Conservation (phyloP, 306 rosid genomes). For the Trichosanthes truncata region DNA sequence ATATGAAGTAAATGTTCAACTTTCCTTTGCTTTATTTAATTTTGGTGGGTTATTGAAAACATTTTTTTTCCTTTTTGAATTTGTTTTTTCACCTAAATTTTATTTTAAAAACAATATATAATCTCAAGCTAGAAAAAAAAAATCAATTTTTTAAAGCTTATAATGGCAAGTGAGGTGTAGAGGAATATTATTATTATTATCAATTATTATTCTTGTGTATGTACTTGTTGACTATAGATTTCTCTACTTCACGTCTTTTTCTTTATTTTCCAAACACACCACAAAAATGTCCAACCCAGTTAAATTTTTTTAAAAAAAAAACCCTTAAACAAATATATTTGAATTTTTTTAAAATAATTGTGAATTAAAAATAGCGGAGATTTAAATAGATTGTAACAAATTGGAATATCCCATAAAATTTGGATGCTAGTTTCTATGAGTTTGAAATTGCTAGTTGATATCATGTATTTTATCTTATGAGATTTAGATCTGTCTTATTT, state of each 20-base stretch:
- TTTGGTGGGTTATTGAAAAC: conserved; percentile 1
- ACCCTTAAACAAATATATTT: background rate
- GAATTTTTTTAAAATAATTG: background rate
- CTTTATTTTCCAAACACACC: background rate
- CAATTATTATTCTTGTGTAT: background rate
- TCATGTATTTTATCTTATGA: background rate
- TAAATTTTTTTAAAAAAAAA: background rate
- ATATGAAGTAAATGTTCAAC: conserved; percentile 15
- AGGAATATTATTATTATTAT: conserved; percentile 10
- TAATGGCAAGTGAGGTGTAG: conserved; percentile 4
- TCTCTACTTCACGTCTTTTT: background rate
- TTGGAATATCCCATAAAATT: background rate
- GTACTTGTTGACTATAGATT: background rate
- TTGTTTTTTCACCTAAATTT: background rate
- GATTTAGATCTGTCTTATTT: background rate
- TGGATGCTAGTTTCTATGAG: background rate
- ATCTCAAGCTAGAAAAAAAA: background rate
- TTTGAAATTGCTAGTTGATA: background rate
- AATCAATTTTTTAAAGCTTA: background rate
- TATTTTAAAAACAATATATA: background rate
- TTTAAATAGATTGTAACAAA: background rate
- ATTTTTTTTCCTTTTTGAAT: background rate
- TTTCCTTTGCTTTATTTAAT: conserved; percentile 1
- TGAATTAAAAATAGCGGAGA: background rate
- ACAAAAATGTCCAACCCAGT: background rate